phyloP scores from a whole-genome alignment of 257 asterid species.

The Solanum sitiens region DNA sequence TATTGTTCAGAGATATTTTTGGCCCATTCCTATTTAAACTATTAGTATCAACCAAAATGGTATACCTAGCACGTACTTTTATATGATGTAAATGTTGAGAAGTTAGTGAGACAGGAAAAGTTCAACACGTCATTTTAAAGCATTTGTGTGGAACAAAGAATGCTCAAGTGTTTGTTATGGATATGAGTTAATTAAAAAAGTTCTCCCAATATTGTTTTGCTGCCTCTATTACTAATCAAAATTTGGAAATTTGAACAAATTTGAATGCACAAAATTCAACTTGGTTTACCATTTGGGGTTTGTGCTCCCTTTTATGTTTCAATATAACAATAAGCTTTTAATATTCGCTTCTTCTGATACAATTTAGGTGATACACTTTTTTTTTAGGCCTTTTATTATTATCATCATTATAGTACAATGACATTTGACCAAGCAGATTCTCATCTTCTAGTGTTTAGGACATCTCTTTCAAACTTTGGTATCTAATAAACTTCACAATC shows the following conservation, averaged over 20 bases:
- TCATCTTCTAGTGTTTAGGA: background rate
- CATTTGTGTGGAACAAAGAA: background rate
- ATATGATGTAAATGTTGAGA: background rate
- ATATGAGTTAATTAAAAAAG: background rate
- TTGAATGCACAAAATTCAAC: background rate
- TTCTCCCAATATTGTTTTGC: background rate
- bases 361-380: too few relatives aligned
- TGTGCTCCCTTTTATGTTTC: background rate
- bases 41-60: too few relatives aligned
- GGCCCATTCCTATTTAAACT: too few relatives aligned
- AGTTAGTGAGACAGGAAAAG: background rate
- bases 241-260: background rate
- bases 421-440: background rate
- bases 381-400: too few relatives aligned
- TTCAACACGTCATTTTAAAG: background rate
- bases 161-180: background rate
- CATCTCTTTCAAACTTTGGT: background rate
- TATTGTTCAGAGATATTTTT: too few relatives aligned
- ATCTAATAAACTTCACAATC: background rate
- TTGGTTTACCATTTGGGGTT: background rate
- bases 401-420: background rate
- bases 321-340: too few relatives aligned
- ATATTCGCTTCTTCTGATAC: too few relatives aligned
- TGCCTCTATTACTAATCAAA: background rate
- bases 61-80: too few relatives aligned